Conservation (phyloP, 345 rosid species). For the Eutrema heterophyllum region DNA sequence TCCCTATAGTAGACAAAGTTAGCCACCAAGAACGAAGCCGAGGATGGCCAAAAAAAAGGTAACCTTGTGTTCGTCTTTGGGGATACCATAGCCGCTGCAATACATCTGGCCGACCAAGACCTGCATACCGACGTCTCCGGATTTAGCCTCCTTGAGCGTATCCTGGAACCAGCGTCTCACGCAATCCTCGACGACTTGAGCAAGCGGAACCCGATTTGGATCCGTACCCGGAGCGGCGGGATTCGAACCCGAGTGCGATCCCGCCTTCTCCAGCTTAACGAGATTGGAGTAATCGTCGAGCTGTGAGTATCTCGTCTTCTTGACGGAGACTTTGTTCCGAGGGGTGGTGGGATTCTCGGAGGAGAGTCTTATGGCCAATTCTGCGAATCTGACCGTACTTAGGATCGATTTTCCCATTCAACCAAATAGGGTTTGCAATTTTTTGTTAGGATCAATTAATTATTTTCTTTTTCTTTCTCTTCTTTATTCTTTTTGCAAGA, state of each 20-base stretch:
- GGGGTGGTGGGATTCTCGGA: conserved; percentile 38
- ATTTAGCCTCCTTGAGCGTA: conserved; percentile 65
- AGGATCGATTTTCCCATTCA: conserved; percentile 59
- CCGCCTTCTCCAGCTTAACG: conserved; percentile 43
- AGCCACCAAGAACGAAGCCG: neutral
- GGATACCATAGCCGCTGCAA: conserved; percentile 65
- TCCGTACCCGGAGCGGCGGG: conserved; percentile 29
- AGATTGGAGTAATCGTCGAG: conserved; percentile 26
- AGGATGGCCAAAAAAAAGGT: neutral
- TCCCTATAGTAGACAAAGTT: neutral
- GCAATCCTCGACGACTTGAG: conserved; percentile 67
- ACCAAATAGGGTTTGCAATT: neutral
- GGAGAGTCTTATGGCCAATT: conserved; percentile 42
- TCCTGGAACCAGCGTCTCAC: conserved; percentile 74
- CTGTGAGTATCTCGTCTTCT: conserved; percentile 25
- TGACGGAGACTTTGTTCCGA: conserved; percentile 25
- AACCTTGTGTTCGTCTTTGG: conserved; percentile 71
- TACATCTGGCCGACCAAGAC: conserved; percentile 89
- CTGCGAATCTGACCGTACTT: conserved; percentile 39
- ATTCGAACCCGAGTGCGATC: conserved; percentile 35
- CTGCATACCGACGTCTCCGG: conserved; percentile 73
- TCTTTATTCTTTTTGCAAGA: neutral
- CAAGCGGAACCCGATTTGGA: conserved; percentile 47
- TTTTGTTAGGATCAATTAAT: conserved; percentile 1
- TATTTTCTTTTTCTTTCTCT: neutral